Conservation (phyloP, 2,329 filamentous ascomycete genomes). For the Drechslerella coelobrocha region DNA sequence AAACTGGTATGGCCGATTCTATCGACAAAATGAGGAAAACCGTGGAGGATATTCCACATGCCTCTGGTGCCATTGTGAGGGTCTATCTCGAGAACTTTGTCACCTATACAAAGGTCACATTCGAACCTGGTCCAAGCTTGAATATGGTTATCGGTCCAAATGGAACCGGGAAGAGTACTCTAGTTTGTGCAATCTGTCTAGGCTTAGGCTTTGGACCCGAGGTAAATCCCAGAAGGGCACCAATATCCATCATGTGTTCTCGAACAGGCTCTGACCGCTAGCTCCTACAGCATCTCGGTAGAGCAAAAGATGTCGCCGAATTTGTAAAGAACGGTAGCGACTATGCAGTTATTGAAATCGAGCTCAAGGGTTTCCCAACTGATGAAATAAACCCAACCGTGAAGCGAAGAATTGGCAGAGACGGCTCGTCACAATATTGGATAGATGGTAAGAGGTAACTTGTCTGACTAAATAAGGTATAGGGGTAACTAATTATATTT, state of each 20-base stretch:
- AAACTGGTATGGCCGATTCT: slow-evolving; percentile 43
- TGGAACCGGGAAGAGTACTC: slow-evolving; percentile 94
- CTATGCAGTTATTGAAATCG: slow-evolving; percentile 85
- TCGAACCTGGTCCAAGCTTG: slow-evolving; percentile 85
- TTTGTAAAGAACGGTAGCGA: slow-evolving; percentile 90
- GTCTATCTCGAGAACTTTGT: slow-evolving; percentile 89
- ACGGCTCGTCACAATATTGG: slow-evolving; percentile 80
- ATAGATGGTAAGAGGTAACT: slow-evolving; percentile 71
- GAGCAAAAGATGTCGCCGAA: slow-evolving; percentile 82
- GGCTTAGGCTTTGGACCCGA: slow-evolving; percentile 82
- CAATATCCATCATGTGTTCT: slow-evolving; percentile 24
- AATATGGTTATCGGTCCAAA: slow-evolving; percentile 99
- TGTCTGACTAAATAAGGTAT: slow-evolving; percentile 43
- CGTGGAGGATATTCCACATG: slow-evolving; percentile 39
- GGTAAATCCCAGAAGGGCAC: slow-evolving; percentile 57
- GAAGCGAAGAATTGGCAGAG: slow-evolving; percentile 78
- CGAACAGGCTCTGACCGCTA: slow-evolving; percentile 1
- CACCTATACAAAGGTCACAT: slow-evolving; percentile 90
- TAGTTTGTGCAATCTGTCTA: slow-evolving; percentile 95
- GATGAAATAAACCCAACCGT: slow-evolving; percentile 74
- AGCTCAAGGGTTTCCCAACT: slow-evolving; percentile 72
- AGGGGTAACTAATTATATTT: not conserved
- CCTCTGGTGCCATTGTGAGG: slow-evolving; percentile 82
- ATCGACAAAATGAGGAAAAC: slow-evolving; percentile 51
- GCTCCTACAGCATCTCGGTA: slow-evolving; percentile 71